Conservation (phyloP, 2,329 filamentous ascomycete species). For the Nemania diffusa region DNA sequence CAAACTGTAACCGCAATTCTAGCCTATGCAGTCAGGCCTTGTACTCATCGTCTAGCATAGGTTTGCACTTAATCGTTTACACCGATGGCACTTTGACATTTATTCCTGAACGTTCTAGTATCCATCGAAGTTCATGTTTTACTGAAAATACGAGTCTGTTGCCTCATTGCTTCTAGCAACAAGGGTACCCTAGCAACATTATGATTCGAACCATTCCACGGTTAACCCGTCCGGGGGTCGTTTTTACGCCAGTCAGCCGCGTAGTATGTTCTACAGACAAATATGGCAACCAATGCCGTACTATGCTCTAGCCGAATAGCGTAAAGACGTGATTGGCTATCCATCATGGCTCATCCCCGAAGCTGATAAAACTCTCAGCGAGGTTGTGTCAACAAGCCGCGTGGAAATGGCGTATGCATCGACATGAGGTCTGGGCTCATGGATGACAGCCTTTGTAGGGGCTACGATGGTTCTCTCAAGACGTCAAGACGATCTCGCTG, state of each 20-base stretch:
- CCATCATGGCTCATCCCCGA: slow-evolving; percentile 47
- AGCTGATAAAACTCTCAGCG: slow-evolving; percentile 42
- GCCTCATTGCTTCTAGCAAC: too few relatives aligned
- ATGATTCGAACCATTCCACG: too few relatives aligned
- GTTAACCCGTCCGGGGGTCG: background rate
- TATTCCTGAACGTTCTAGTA: background rate
- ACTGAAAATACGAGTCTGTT: background rate
- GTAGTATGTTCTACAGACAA: too few relatives aligned
- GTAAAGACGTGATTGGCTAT: slow-evolving; percentile 32
- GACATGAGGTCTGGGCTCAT: background rate
- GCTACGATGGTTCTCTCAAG: slow-evolving; percentile 29
- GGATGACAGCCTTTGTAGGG: background rate
- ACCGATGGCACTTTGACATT: background rate
- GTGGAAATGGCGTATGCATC: slow-evolving; percentile 24
- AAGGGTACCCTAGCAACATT: too few relatives aligned
- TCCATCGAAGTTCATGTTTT: background rate
- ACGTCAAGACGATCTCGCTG: slow-evolving; percentile 30
- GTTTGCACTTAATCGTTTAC: background rate
- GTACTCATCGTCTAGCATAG: background rate
- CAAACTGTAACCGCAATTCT: background rate
- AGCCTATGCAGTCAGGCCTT: background rate
- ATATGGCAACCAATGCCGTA: slow-evolving; percentile 2
- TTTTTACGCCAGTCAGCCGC: background rate
- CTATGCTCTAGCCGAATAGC: slow-evolving; percentile 28
- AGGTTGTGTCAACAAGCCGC: slow-evolving; percentile 38